Evolutionary conservation across 306 rosid species (phyloP).

Genomic region (Lathyrus sativus): DNA sequence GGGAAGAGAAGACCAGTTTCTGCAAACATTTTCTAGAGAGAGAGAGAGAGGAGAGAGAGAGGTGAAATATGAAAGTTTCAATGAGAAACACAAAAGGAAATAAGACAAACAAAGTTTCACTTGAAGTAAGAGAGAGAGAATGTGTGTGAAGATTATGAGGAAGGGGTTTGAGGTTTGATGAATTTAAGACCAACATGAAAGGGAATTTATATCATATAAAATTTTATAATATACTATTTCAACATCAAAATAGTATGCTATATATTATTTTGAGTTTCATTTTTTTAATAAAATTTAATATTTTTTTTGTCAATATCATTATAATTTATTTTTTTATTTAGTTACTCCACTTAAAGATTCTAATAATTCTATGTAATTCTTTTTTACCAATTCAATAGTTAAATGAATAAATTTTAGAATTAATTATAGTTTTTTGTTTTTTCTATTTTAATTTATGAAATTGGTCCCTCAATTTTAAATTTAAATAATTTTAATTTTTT

Average conservation of each 20-base stretch:
- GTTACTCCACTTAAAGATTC: no score
- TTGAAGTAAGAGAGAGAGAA: conserved; percentile 24
- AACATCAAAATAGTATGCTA: not conserved
- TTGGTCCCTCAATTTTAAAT: no score
- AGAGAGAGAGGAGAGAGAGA: conserved; percentile 10
- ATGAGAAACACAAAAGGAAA: conserved; percentile 28
- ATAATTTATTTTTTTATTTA: no score
- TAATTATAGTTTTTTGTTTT: no score
- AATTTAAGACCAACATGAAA: conserved; percentile 30
- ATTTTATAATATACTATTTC: not conserved
- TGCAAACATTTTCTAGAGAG: conserved; percentile 68
- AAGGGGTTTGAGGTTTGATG: conserved; percentile 38
- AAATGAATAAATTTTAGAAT: no score
- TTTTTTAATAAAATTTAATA: no score
- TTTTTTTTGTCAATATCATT: no score
- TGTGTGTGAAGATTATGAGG: not conserved
- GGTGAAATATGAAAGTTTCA: conserved; percentile 27
- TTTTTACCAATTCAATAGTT: no score
- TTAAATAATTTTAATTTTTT: no score
- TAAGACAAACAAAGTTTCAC: conserved; percentile 4
- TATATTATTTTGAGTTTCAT: no score
- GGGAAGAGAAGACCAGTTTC: conserved; percentile 74
- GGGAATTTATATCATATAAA: conserved; percentile 54
- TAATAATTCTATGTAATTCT: no score
- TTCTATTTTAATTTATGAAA: no score